phyloP scores from a whole-genome alignment of 2,329 filamentous ascomycete species.

The Botrytis fragariae region DNA sequence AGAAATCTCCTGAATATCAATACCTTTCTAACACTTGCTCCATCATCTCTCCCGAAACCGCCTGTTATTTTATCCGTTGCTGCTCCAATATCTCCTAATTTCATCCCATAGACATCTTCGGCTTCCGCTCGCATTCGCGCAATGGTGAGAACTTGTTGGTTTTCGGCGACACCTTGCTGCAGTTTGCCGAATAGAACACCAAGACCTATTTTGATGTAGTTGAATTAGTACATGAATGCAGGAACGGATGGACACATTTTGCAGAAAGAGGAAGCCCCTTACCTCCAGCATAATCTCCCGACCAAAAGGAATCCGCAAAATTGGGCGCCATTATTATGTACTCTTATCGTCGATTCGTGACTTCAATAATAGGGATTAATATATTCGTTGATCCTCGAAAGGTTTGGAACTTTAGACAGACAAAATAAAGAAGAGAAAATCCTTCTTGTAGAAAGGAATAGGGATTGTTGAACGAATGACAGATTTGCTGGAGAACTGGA shows the following conservation, averaged over 20 bases:
- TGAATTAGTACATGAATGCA: conserved; percentile 22
- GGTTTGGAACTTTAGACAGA: not conserved
- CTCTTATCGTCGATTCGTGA: conserved; percentile 14
- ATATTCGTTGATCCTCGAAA: not conserved
- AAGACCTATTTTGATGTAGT: conserved; percentile 54
- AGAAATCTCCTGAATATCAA: conserved; percentile 39
- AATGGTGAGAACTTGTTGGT: conserved; percentile 88
- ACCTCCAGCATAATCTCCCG: conserved; percentile 93
- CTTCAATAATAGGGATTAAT: conserved; percentile 8
- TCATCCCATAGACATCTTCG: conserved; percentile 83
- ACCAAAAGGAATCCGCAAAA: conserved; percentile 98
- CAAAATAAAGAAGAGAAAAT: not conserved
- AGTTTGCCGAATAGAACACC: conserved; percentile 95
- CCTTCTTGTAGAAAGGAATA: not conserved
- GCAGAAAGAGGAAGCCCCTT: conserved; percentile 37
- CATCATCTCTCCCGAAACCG: conserved; percentile 88
- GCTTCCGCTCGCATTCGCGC: conserved; percentile 94
- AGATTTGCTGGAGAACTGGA: conserved; percentile 2
- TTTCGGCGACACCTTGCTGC: conserved; percentile 92
- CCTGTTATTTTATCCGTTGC: conserved; percentile 77
- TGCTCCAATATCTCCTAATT: conserved; percentile 76
- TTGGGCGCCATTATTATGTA: conserved; percentile 63
- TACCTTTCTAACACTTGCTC: conserved; percentile 96
- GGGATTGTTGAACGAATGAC: conserved; percentile 10
- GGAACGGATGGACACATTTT: not conserved